phyloP scores from a whole-genome alignment of 2,329 filamentous ascomycete genomes.

The Sphaerostilbella broomeana region DNA sequence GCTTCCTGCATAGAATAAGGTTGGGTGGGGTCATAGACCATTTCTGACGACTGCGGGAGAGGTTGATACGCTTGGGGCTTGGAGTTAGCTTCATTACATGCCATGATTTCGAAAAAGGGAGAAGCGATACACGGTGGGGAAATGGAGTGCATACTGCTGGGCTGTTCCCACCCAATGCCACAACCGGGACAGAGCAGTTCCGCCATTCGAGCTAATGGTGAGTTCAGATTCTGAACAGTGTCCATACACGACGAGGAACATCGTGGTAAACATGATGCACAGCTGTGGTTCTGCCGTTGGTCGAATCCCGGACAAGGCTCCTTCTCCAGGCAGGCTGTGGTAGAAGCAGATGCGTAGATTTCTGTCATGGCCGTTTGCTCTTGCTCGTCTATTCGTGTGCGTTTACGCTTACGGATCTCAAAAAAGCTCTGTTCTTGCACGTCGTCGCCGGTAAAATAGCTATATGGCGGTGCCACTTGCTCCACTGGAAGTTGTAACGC shows the following conservation, averaged over 20 bases:
- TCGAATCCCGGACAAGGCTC: slow-evolving; percentile 17
- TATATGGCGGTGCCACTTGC: slow-evolving; percentile 26
- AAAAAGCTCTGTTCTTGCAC: too few relatives aligned
- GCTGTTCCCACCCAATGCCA: slow-evolving; percentile 20
- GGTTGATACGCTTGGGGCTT: slow-evolving; percentile 29
- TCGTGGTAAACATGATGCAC: slow-evolving; percentile 4
- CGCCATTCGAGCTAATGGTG: slow-evolving; percentile 24
- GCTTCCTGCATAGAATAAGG: slow-evolving; percentile 27
- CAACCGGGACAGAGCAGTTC: slow-evolving; percentile 29
- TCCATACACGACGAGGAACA: slow-evolving; percentile 16
- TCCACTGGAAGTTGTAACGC: slow-evolving; percentile 23
- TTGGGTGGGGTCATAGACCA: slow-evolving; percentile 24
- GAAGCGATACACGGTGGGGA: background rate
- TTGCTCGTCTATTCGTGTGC: slow-evolving; percentile 25
- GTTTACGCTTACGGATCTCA: too few relatives aligned
- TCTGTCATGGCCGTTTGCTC: too few relatives aligned
- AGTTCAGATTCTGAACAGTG: slow-evolving; percentile 20
- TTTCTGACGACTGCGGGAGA: slow-evolving; percentile 20
- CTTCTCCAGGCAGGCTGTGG: slow-evolving; percentile 29
- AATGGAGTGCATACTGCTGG: slow-evolving; percentile 26
- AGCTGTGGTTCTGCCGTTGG: slow-evolving; percentile 15
- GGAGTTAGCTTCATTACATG: slow-evolving; percentile 2
- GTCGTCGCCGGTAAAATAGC: slow-evolving; percentile 11
- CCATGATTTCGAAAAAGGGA: background rate
- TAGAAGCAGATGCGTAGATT: slow-evolving; percentile 17